Evolutionary conservation across 345 rosid species (phyloP).

Genomic region (Salix suchowensis): DNA sequence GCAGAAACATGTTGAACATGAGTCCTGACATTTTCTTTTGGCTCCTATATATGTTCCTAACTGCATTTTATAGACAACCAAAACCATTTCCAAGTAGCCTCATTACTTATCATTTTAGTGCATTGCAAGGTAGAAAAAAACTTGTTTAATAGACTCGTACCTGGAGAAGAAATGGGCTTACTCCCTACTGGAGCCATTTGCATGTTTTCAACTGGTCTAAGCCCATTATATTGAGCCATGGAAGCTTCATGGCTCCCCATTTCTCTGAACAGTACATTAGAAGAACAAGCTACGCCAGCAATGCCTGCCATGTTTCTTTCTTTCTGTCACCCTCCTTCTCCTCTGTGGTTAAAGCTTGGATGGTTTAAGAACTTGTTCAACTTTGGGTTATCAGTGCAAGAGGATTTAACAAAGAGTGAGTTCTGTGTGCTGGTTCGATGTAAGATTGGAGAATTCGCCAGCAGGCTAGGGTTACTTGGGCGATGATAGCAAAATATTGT

Average conservation of each 20-base stretch:
- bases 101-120: not conserved
- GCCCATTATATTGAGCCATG: constrained; percentile 39
- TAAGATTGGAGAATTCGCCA: constrained; percentile 34
- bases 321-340: not conserved
- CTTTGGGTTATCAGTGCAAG: constrained; percentile 34
- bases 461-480: constrained; percentile 4
- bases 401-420: constrained; percentile 18
- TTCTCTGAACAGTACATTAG: constrained; percentile 30
- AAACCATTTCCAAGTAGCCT: not conserved
- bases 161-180: constrained; percentile 24
- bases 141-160: constrained; percentile 10
- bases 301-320: constrained; percentile 37
- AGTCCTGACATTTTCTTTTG: not conserved
- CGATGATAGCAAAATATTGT: constrained; percentile 15
- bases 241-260: constrained; percentile 22
- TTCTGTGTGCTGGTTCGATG: constrained; percentile 5
- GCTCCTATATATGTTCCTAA: not conserved
- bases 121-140: not conserved
- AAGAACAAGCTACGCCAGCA: constrained; percentile 26
- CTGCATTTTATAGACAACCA: not conserved
- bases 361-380: not conserved
- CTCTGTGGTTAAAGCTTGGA: not conserved
- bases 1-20: not conserved
- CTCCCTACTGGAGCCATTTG: constrained; percentile 19
- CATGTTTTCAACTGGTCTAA: constrained; percentile 28